Base-by-base conservation (phyloP, 1,139 yeast species). In the Debaryomyces singareniensis region DNA sequence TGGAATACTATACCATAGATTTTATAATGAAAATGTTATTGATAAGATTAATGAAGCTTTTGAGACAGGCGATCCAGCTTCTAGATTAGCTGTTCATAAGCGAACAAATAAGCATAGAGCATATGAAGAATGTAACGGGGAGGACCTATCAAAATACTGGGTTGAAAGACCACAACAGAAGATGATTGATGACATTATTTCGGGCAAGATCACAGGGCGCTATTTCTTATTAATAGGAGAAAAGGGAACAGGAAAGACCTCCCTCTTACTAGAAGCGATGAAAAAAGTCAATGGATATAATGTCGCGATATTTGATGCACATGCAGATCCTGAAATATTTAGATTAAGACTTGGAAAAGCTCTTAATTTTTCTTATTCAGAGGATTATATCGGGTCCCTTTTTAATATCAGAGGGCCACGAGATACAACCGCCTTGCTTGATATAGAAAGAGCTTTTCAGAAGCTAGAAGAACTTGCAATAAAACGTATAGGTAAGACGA, bases 351-450 rank as follows among this genome's bases (percentile, higher is more conserved):
- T 84, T 5, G 95, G 95, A 3, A 71, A 74, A 39, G 91, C 94
- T 0, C 59, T 84, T 29, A 76, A 81, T 40, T 84, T 78, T 51
- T 76, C 78, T 23, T 84, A 70, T 47, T 80, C 72, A 40, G 95
- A 84, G 47, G 95, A 84, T 50, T 84, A 84, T 48, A 76, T 84
- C 36, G 95, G 95, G 0, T 76, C 89, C 0, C 58, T 84, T 33
- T 84, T 84, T 42, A 78, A 86, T n/a, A 80, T 84, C 32, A 59
- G 85, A 25, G 95, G 95, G 0, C 95, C 94, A 5, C 65, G 95
- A 38, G 95, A 84, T 40, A 80, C 94, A 5, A 81, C 91, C 0
- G 93, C 94, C 0, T 55, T 83, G 30, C 59, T 84, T 27, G 95
- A 84, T 49, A 83, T 84, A 33, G 95, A 84, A 50, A 61, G 95